These are phyloP conservation scores for Yamadazyma laniorum DNA, from an alignment of 805 yeast genomes.

Conservation along the genomic window DNA sequence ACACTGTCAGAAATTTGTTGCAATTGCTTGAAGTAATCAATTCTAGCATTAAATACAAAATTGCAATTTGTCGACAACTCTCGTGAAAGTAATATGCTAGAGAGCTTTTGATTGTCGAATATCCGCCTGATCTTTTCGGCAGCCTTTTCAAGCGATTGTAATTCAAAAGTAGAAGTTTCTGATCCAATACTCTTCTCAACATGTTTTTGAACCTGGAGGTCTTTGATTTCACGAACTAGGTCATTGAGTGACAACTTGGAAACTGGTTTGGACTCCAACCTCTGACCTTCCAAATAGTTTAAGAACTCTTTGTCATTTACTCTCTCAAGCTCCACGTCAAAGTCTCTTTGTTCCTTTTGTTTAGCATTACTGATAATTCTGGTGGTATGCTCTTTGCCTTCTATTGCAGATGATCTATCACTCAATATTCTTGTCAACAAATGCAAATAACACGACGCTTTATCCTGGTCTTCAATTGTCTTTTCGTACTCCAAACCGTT, in stretches of 20 bases:
- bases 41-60: slow-evolving; percentile 71
- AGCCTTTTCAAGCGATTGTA: slow-evolving; percentile 20
- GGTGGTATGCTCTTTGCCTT: slow-evolving; percentile 30
- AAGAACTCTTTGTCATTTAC: slow-evolving; percentile 27
- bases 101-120: slow-evolving; percentile 44
- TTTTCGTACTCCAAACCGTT: slow-evolving; percentile 78
- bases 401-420: slow-evolving; percentile 40
- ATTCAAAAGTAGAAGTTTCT: slow-evolving; percentile 17
- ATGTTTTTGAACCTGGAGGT: slow-evolving; percentile 24
- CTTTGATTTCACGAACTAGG: slow-evolving; percentile 25
- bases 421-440: slow-evolving; percentile 39
- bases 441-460: slow-evolving; percentile 57
- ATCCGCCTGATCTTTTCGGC: slow-evolving; percentile 25
- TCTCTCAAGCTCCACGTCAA: slow-evolving; percentile 23
- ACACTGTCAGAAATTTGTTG: slow-evolving; percentile 87
- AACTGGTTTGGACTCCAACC: slow-evolving; percentile 27
- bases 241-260: slow-evolving; percentile 35
- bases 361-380: slow-evolving; percentile 18
- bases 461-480: slow-evolving; percentile 73
- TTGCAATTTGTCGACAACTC: slow-evolving; percentile 54
- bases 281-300: slow-evolving; percentile 20
- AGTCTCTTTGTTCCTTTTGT: slow-evolving; percentile 19
- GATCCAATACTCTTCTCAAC: slow-evolving; percentile 18
- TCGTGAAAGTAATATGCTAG: slow-evolving; percentile 39
- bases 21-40: slow-evolving; percentile 78